A percentile compares a stretch with the other conserved stretches of the same genome.
phyloP scores from a whole-genome alignment of 768 basidiomycete genomes.

The Psilocybe cubensis region DNA sequence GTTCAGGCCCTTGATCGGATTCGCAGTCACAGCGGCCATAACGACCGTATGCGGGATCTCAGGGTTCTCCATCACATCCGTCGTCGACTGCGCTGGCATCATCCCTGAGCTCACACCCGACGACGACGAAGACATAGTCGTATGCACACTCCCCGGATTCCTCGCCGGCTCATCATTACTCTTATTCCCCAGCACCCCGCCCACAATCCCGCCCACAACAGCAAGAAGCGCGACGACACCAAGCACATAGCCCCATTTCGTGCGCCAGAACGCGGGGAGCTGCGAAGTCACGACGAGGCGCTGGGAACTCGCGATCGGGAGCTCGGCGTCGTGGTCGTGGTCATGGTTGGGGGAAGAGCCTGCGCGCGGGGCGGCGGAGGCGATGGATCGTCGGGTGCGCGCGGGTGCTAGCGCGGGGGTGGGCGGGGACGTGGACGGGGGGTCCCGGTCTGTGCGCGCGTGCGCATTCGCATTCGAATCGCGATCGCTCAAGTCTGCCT shows the following conservation, averaged over 20 bases:
- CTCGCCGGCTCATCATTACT: background rate
- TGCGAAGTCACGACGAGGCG: conserved; percentile 20
- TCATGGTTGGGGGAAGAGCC: background rate
- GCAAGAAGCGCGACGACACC: conserved; percentile 18
- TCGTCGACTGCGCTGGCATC: background rate
- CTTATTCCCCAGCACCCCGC: conserved; percentile 25
- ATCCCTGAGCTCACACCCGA: background rate
- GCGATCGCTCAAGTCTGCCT: conserved; percentile 8
- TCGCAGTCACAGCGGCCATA: too few relatives aligned
- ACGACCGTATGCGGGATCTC: background rate
- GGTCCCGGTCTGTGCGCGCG: too few relatives aligned
- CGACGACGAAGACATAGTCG: background rate
- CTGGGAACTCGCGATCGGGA: background rate
- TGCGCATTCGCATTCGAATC: too few relatives aligned
- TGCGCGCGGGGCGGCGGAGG: background rate
- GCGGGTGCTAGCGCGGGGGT: background rate
- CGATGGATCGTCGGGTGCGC: background rate
- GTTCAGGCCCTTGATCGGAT: too few relatives aligned
- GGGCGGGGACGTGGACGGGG: too few relatives aligned
- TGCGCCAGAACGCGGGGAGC: conserved; percentile 26
- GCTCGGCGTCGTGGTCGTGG: too few relatives aligned
- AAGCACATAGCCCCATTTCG: conserved; percentile 21
- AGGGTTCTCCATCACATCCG: background rate
- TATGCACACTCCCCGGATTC: background rate
- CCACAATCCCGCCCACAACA: conserved; percentile 26